These are phyloP conservation scores for Thelephora terrestris DNA, from an alignment of 1,284 basidiomycete genomes.

Conservation along the genomic window DNA sequence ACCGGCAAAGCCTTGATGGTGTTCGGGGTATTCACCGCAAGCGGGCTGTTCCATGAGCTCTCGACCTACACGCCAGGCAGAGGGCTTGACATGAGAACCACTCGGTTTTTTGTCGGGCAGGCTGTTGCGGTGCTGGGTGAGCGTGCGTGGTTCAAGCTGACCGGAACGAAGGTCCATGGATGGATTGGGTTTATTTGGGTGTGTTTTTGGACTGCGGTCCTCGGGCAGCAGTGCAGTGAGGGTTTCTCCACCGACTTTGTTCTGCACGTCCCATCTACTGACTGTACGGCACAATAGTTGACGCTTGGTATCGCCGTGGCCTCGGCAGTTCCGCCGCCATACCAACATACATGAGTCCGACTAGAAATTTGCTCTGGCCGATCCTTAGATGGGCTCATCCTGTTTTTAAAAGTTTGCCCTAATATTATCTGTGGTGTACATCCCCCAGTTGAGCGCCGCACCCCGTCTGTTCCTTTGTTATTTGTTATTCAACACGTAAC, in stretches of 20 bases:
- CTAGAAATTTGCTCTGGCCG: conserved; percentile 3
- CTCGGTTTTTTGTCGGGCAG: conserved; percentile 55
- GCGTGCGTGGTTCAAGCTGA: conserved; percentile 43
- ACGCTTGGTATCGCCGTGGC: conserved; percentile 57
- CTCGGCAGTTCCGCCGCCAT: conserved; percentile 53
- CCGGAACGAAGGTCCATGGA: conserved; percentile 48
- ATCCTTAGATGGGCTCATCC: neutral
- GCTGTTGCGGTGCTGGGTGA: conserved; percentile 49
- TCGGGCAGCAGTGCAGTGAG: conserved; percentile 53
- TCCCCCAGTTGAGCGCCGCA: too few relatives aligned
- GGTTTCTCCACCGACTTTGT: conserved; percentile 10
- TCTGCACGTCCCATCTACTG: neutral
- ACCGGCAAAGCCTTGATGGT: conserved; percentile 49
- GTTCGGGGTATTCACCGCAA: conserved; percentile 62
- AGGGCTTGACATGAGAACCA: conserved; percentile 41
- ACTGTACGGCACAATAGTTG: too few relatives aligned
- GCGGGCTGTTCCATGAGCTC: conserved; percentile 61
- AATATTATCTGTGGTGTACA: too few relatives aligned
- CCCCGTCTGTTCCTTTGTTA: too few relatives aligned
- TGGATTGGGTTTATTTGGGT: conserved; percentile 52
- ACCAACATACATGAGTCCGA: conserved; percentile 46
- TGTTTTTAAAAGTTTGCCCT: too few relatives aligned
- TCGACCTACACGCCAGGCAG: conserved; percentile 50
- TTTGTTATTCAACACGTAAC: too few relatives aligned
- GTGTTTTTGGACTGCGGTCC: conserved; percentile 45